These are phyloP conservation scores for Chrysosporium keratinophilum DNA, from an alignment of 2,329 filamentous ascomycete species.

Conservation along the genomic window DNA sequence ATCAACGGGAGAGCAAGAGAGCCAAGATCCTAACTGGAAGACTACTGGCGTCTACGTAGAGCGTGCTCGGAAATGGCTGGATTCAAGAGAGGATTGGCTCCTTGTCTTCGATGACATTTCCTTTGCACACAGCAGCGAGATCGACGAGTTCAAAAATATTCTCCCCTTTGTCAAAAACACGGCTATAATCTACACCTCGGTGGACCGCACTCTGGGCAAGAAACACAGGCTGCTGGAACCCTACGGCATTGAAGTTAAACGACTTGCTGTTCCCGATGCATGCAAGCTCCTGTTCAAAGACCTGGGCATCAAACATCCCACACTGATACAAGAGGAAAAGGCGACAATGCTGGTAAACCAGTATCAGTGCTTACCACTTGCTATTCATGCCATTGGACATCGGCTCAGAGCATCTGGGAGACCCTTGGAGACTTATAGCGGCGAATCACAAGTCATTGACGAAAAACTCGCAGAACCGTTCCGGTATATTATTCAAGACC, in stretches of 20 bases:
- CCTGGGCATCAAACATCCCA: slow-evolving; percentile 49
- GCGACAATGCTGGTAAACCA: slow-evolving; percentile 53
- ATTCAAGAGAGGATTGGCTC: slow-evolving; percentile 53
- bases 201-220: slow-evolving; percentile 48
- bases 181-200: slow-evolving; percentile 58
- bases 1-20: slow-evolving; percentile 36
- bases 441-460: slow-evolving; percentile 47
- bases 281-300: slow-evolving; percentile 53
- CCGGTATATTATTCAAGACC: slow-evolving; percentile 40
- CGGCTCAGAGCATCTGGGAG: slow-evolving; percentile 52
- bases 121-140: slow-evolving; percentile 47
- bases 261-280: slow-evolving; percentile 48
- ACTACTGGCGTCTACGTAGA: slow-evolving; percentile 44
- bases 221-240: slow-evolving; percentile 51
- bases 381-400: slow-evolving; percentile 56
- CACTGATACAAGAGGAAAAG: slow-evolving; percentile 45
- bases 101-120: slow-evolving; percentile 57
- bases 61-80: slow-evolving; percentile 53
- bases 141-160: slow-evolving; percentile 45
- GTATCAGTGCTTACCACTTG: slow-evolving; percentile 55
- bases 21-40: slow-evolving; percentile 29
- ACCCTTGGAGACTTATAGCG: slow-evolving; percentile 49
- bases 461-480: slow-evolving; percentile 44
- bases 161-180: slow-evolving; percentile 55
- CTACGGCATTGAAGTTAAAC: slow-evolving; percentile 46